Evolutionary conservation across 148 eudicot genomes (phyloP), one percentile per base, ranked within the genome.

Genomic region (Spergularia marina): DNA sequence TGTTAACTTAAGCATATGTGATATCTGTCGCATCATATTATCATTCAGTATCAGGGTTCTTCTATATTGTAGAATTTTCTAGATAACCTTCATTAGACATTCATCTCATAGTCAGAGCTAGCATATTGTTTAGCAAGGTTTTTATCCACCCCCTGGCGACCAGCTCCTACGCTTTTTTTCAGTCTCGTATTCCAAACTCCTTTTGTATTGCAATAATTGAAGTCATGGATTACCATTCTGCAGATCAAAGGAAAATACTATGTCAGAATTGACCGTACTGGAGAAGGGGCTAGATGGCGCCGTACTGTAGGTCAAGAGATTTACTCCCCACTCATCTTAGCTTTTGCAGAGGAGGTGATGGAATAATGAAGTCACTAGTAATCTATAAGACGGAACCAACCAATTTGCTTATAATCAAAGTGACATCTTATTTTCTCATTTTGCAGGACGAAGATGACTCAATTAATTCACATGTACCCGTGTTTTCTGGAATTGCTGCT

Each of bases 201-300:
- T 44, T 44, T 44, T 44, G 7, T 44, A 6, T 44, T 36, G 55
- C 36, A 9, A 40, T 44, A 34, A 63, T 53, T 68, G 7, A 72
- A 56, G 18, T 52, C 23, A 52, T 49, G 41, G 16, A 52, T 53
- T 73, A 47, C 56, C 75, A 23, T 59, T 78, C 64, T 85, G 83
- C 89, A 94, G 97, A 78, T 94, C 75, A 87, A 80, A 85, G 98
- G 98, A 66, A 94, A 87, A 76, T 92, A 78, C 73, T 94, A 80
- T 77, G 52, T 94, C 5, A 90, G 88, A 84, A 89, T 94, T 25
- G 97, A 94, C 82, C 94, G 89, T 65, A 71, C 83, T 1, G 97
- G 98, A 66, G 91, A 94, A 66, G 98, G 98, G 70, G 96, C 98
- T 58, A 92, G 77, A 84, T 94, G 98, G 98, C 97, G 98, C 56